Evolutionary conservation across 805 yeast species (phyloP).

Genomic region (Debaryomyces tyrocola): DNA sequence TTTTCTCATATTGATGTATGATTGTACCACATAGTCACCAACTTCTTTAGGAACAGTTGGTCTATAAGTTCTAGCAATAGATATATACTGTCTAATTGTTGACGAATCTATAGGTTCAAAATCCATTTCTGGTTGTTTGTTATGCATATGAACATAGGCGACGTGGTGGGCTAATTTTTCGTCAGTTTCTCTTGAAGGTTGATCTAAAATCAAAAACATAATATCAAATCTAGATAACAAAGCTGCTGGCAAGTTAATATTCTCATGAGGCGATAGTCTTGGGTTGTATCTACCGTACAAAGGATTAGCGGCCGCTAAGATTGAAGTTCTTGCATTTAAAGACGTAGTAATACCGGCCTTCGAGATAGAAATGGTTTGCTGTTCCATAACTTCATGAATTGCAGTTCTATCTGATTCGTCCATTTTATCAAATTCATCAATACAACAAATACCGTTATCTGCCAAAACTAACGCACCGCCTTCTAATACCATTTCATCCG

Average conservation of each 20-base stretch:
- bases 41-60: conserved; percentile 84
- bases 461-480: conserved; percentile 98
- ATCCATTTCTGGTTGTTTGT: conserved; percentile 76
- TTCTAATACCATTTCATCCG: conserved; percentile 97
- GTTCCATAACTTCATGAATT: conserved; percentile 99
- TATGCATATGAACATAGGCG: conserved; percentile 93
- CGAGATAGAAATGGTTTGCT: conserved; percentile 94
- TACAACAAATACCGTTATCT: conserved; percentile 97
- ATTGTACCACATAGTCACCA: conserved; percentile 80
- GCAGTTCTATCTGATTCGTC: conserved; percentile 96
- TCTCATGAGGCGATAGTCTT: conserved; percentile 85
- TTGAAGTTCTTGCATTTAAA: conserved; percentile 91
- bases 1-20: conserved; percentile 89
- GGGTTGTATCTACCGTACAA: conserved; percentile 93
- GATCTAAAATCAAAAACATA: conserved; percentile 81
- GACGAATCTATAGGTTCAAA: conserved; percentile 76
- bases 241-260: conserved; percentile 96
- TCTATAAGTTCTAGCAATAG: conserved; percentile 78
- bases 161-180: conserved; percentile 90
- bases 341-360: conserved; percentile 98
- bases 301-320: conserved; percentile 98
- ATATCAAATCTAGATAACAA: conserved; percentile 92
- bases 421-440: conserved; percentile 99
- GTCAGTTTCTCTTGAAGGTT: conserved; percentile 77
- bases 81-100: conserved; percentile 82